phyloP scores from a whole-genome alignment of 371 early-diverging fungal genomes.

The Mucor circinelloides region DNA sequence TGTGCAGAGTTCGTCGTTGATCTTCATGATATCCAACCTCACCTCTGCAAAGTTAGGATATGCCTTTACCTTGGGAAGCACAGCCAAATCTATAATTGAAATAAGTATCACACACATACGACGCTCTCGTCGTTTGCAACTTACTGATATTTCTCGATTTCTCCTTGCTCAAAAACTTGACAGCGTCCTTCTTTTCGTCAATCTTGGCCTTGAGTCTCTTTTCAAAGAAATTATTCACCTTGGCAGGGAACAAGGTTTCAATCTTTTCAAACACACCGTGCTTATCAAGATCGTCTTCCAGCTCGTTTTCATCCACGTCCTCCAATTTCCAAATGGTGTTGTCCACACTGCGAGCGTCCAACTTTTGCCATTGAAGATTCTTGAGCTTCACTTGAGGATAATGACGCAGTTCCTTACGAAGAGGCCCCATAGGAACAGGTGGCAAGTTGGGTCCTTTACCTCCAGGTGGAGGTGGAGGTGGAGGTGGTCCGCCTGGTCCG shows the following conservation, averaged over 20 bases:
- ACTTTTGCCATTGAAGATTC: slow-evolving; percentile 51
- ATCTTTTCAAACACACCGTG: slow-evolving; percentile 42
- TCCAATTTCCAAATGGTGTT: slow-evolving; percentile 46
- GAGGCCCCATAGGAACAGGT: slow-evolving; percentile 27
- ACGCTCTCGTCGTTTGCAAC: too few species aligned
- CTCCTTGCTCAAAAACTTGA: slow-evolving; percentile 45
- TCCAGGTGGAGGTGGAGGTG: slow-evolving; percentile 27
- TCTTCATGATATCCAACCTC: slow-evolving; percentile 29
- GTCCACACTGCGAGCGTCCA: slow-evolving; percentile 39
- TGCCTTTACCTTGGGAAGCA: slow-evolving; percentile 38
- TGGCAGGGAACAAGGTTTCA: slow-evolving; percentile 45
- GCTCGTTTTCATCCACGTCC: slow-evolving; percentile 33
- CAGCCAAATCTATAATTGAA: slow-evolving; percentile 38
- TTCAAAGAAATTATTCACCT: slow-evolving; percentile 44
- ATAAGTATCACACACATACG: not conserved
- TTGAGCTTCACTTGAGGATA: slow-evolving; percentile 49
- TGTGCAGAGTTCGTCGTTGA: slow-evolving; percentile 46
- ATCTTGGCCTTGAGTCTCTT: slow-evolving; percentile 34
- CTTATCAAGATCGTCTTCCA: slow-evolving; percentile 40
- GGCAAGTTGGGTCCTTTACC: slow-evolving; percentile 23
- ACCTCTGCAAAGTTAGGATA: slow-evolving; percentile 38
- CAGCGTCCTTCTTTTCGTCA: slow-evolving; percentile 41
- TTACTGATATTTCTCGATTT: slow-evolving; percentile 46
- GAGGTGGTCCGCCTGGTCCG: slow-evolving; percentile 25
- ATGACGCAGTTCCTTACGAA: slow-evolving; percentile 44